Evolutionary conservation across 306 rosid genomes (phyloP), one percentile per base, ranked within the genome.

Genomic region (Malus sieversii): DNA sequence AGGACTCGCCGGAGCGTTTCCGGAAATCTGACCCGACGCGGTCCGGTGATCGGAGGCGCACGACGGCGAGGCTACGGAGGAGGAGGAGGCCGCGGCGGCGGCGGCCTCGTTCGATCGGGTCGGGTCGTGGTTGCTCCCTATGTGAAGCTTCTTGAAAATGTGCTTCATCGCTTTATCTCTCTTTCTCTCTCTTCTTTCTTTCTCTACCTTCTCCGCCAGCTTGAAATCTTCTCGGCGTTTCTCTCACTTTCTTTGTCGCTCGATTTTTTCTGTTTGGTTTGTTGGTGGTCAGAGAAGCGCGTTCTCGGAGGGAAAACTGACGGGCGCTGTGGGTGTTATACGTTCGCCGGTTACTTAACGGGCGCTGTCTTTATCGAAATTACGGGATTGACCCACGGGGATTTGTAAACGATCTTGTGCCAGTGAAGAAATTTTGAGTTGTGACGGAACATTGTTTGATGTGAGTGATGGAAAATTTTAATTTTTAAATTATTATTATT

Each of bases 141-240:
- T 85, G 57, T 92, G 97, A 86, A 95, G 96, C 90, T 92, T 95
- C 96, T 95, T 95, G 93, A 95, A 95, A 92, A 95, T 92, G 92
- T 89, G 89, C 78, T 88, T 95, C 99, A 95, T 95, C 55, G 55
- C 55, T 6, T 51, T 51, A 51, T 51, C 55, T 1, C 55, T 18
- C 55, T 5, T 51, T 18, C 55, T 16, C 77, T 59, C 79, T 70
- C 73, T 29, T 32, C n/a, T 44, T 23, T 69, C 42, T 19, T 69
- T 72, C 74, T 66, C 64, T 29, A 15, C 33, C 44, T 70, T 60
- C 44, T 73, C 61, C 6, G 69, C 38, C 69, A 33, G 12, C 19
- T 30, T 13, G 30, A 13, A 59, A 16, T 16, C 38, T 66, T 57
- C 19, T 15, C 66, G 33, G 45, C 10, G 4, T 58, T 19, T 55